Percentiles rank a stretch among this genome's conserved stretches.
Conservation (phyloP, 495 filamentous ascomycete genomes). For the Platismatia glauca region DNA sequence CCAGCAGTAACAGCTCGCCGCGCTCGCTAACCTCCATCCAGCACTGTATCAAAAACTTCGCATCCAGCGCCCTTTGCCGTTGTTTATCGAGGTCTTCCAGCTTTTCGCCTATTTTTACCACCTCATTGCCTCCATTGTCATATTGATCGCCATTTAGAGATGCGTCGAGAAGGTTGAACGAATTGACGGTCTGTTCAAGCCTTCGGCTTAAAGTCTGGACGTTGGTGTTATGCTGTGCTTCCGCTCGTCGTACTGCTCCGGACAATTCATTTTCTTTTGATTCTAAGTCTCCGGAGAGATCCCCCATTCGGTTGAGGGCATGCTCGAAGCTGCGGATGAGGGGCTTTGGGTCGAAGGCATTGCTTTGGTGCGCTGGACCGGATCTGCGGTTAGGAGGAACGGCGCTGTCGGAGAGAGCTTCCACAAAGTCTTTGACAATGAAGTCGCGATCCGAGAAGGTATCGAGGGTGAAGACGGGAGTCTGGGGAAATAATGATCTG, state of each 20-base stretch:
- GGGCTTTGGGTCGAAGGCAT: constrained; percentile 91
- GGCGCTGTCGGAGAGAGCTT: constrained; percentile 79
- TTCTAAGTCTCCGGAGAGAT: constrained; percentile 78
- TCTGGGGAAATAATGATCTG: constrained; percentile 65
- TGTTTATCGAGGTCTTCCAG: constrained; percentile 92
- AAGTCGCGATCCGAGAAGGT: constrained; percentile 84
- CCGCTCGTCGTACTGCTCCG: constrained; percentile 80
- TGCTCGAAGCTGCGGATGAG: constrained; percentile 92
- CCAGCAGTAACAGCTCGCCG: constrained; percentile 67
- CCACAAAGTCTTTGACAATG: constrained; percentile 95
- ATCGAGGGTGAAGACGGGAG: constrained; percentile 73
- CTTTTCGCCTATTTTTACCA: constrained; percentile 89
- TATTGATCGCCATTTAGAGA: constrained; percentile 54
- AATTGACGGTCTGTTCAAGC: constrained; percentile 80
- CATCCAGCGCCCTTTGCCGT: constrained; percentile 79
- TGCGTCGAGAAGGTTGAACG: constrained; percentile 80
- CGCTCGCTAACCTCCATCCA: constrained; percentile 88
- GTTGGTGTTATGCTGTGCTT: constrained; percentile 84
- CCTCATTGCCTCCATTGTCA: constrained; percentile 67
- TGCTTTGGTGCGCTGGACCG: constrained; percentile 45
- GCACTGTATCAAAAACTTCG: constrained; percentile 89
- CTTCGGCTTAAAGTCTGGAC: constrained; percentile 75
- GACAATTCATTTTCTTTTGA: constrained; percentile 80
- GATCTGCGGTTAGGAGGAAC: constrained; percentile 69
- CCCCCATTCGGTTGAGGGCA: constrained; percentile 66